phyloP scores from a whole-genome alignment of 345 rosid genomes.

The Melastoma malabathricum region DNA sequence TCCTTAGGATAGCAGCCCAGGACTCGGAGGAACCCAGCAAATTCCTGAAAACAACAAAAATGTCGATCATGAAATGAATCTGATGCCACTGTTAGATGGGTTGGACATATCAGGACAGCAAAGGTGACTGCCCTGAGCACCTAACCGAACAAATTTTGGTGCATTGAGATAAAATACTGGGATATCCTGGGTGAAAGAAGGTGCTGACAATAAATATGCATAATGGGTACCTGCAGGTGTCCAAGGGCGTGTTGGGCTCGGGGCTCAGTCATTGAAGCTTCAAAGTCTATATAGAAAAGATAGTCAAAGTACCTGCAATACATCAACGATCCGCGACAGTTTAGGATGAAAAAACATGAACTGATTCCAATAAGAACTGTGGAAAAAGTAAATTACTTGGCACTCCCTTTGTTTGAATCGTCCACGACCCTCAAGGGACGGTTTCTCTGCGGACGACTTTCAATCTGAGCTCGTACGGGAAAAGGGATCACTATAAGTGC shows the following conservation, averaged over 20 bases:
- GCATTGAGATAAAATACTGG: background rate
- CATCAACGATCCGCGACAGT: too few species aligned
- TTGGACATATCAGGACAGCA: too few species aligned
- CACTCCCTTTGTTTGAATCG: conserved; percentile 64
- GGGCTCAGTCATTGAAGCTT: conserved; percentile 89
- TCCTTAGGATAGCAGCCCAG: conserved; percentile 74
- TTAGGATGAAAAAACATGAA: too few species aligned
- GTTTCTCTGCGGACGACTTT: conserved; percentile 72
- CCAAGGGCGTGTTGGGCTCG: conserved; percentile 71
- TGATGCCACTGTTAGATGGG: too few species aligned
- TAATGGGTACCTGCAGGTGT: conserved; percentile 85
- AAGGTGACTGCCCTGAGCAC: too few species aligned
- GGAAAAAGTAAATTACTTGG: too few species aligned
- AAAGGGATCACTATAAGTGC: background rate
- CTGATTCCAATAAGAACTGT: too few species aligned
- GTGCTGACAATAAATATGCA: too few species aligned
- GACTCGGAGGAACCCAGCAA: conserved; percentile 55
- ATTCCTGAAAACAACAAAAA: conserved; percentile 36
- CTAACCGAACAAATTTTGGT: background rate
- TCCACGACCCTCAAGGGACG: conserved; percentile 72
- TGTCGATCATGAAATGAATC: too few species aligned
- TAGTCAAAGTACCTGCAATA: conserved; percentile 55
- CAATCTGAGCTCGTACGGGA: conserved; percentile 44
- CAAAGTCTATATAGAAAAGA: conserved; percentile 56
- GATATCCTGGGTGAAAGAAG: too few species aligned